Base-by-base conservation (phyloP, 1,284 basidiomycete species). In the Vanrija humicola region DNA sequence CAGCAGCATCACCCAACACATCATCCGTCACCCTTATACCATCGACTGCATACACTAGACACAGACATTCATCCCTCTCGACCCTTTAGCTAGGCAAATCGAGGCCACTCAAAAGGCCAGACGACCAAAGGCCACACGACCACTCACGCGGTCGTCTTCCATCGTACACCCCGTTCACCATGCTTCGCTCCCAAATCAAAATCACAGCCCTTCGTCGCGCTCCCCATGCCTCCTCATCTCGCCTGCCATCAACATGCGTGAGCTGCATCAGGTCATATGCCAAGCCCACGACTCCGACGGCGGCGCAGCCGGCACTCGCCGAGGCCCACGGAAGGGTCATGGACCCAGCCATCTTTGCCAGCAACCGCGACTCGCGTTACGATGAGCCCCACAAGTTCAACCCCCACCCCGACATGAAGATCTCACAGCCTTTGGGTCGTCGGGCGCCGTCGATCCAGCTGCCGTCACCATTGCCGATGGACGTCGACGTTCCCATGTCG, bases 401-500 rank as follows among this genome's bases (percentile, higher is more conserved):
- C 45, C 40, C 40, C 9, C 40, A 34, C 34, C 34, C 34, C 10
- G 34, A 34, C 5, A 34, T 34, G 34, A 34, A 34, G 34, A 34
- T 34, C 34, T 34, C 34, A 5, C 34, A 34, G 9, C 9, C 9
- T 14, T 12, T 12, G 4, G 34, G 34, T 12, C 34, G 34, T 12
- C 9, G 34, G 34, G n/a, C 12, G 40, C n/a, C 40, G 1, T 18
- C 40, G 6, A 42, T 42, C n/a, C 40, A n/a, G 18, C 56, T 68
- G n/a, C 70, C 65, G 0, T 55, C 58, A 6, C 73, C 66, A 9
- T 61, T 68, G n/a, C 68, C 66, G 3, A 45, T 40, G 46, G 65
- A 67, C 48, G 53, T 69, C 21, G 42, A 47, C 6, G 54, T 59
- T 4, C 26, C 51, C 0, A 44, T 58, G 1, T 52, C 57, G 25